These are phyloP conservation scores for Phytopythium ostracodes DNA, from an alignment of 352 stramenopile species.

Conservation along the genomic window DNA sequence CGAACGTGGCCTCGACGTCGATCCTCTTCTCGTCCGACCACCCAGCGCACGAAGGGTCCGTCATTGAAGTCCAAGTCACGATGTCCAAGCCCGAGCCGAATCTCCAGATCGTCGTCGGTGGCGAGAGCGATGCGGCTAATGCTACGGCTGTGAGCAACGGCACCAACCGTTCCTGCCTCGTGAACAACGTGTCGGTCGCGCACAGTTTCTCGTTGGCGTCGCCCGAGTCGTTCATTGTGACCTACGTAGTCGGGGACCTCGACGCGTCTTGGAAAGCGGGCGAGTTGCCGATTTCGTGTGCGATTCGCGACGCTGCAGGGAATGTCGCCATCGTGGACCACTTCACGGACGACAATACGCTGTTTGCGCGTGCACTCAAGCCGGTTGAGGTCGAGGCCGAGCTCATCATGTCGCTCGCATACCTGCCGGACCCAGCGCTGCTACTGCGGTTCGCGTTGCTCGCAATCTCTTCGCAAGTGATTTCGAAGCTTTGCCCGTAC, in stretches of 20 bases:
- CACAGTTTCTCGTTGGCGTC: slow-evolving; percentile 46
- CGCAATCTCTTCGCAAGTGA: slow-evolving; percentile 52
- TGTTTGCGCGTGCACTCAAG: slow-evolving; percentile 60
- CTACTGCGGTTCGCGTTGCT: slow-evolving; percentile 58
- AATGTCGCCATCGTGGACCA: slow-evolving; percentile 46
- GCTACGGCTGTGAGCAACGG: slow-evolving; percentile 11
- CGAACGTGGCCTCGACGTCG: slow-evolving; percentile 33
- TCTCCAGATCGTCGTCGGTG: slow-evolving; percentile 14
- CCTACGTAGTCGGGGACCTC: slow-evolving; percentile 53
- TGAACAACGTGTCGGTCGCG: slow-evolving; percentile 63
- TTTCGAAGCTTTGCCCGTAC: slow-evolving; percentile 55
- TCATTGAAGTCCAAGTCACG: slow-evolving; percentile 59
- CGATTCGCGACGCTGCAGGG: slow-evolving; percentile 43
- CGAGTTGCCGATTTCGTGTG: slow-evolving; percentile 45
- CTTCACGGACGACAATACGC: slow-evolving; percentile 65
- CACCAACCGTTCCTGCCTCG: slow-evolving; percentile 32
- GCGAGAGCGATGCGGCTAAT: background rate
- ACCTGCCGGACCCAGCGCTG: slow-evolving; percentile 45
- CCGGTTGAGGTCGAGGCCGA: slow-evolving; percentile 47
- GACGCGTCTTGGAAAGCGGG: slow-evolving; percentile 54
- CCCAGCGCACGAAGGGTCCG: slow-evolving; percentile 53
- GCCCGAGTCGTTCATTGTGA: slow-evolving; percentile 42
- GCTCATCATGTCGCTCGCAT: slow-evolving; percentile 43
- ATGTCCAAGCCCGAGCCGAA: slow-evolving; percentile 37
- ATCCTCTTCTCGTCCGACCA: slow-evolving; percentile 58